Evolutionary conservation across 2,329 filamentous ascomycete species (phyloP).

Genomic region (Fusarium domesticum): DNA sequence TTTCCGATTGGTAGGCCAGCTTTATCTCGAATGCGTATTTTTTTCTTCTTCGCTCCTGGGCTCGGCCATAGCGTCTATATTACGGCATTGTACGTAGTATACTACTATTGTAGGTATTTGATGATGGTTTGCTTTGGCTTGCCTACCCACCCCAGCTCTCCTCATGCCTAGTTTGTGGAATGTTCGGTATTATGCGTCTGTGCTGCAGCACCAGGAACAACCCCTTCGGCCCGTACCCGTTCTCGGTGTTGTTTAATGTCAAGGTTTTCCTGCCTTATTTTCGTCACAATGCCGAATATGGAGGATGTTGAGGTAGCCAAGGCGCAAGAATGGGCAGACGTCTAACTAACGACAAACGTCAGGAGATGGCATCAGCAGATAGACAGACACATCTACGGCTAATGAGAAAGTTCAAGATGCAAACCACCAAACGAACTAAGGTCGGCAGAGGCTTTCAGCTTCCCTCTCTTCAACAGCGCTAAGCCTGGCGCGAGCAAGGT

Average conservation of each 20-base stretch:
- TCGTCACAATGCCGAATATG: constrained; percentile 1
- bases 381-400: constrained; percentile 5
- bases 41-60: constrained; percentile 1
- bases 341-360: constrained; percentile 1
- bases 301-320: too few species aligned
- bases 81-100: not conserved
- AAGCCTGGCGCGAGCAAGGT: not conserved
- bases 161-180: constrained; percentile 6
- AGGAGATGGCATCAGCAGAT: constrained; percentile 15
- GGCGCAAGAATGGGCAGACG: too few species aligned
- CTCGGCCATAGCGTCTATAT: not conserved
- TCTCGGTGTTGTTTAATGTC: constrained; percentile 5
- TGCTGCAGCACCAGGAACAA: constrained; percentile 4
- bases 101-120: not conserved
- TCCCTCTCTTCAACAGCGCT: constrained; percentile 1
- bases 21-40: constrained; percentile 3
- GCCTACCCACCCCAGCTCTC: not conserved
- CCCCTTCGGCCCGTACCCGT: constrained; percentile 6
- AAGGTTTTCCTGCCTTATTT: not conserved
- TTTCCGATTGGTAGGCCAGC: constrained; percentile 10
- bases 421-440: constrained; percentile 9
- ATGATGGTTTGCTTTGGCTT: too few species aligned
- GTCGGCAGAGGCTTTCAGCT: constrained; percentile 1
- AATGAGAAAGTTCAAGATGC: constrained; percentile 3
- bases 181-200: constrained; percentile 5